Conservation (phyloP, 1,139 yeast genomes). For the Lodderomyces orthopsilosis region DNA sequence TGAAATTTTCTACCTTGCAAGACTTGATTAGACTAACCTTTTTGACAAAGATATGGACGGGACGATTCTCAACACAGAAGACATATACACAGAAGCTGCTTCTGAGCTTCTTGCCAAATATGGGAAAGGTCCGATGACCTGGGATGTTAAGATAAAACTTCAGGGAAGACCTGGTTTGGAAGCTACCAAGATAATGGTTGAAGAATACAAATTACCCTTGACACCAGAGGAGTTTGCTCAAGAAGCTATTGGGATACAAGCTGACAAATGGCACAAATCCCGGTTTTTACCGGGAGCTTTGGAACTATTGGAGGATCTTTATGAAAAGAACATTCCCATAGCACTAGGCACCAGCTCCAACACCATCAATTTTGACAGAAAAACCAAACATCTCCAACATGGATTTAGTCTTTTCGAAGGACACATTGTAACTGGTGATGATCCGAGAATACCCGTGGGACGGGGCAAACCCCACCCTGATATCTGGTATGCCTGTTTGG, state of each 20-base stretch:
- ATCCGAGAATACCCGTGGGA: constrained; percentile 73
- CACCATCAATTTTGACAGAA: constrained; percentile 53
- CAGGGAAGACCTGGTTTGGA: constrained; percentile 90
- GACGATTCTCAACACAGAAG: constrained; percentile 84
- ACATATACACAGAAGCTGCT: constrained; percentile 76
- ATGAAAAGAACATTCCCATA: constrained; percentile 57
- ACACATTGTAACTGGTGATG: constrained; percentile 85
- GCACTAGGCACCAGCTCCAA: constrained; percentile 93
- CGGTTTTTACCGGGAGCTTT: constrained; percentile 81
- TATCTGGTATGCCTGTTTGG: constrained; percentile 82
- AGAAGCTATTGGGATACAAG: constrained; percentile 54
- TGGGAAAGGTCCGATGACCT: constrained; percentile 76
- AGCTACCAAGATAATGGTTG: constrained; percentile 58
- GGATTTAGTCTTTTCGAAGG: constrained; percentile 63
- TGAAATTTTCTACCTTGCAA: not conserved
- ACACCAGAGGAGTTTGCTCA: constrained; percentile 60
- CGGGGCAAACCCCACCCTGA: constrained; percentile 93
- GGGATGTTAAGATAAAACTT: constrained; percentile 82
- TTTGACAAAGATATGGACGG: constrained; percentile 83
- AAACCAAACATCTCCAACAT: constrained; percentile 64
- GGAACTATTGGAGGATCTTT: constrained; percentile 57
- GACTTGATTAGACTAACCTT: constrained; percentile 12
- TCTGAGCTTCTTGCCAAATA: constrained; percentile 61
- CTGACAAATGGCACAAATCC: constrained; percentile 58
- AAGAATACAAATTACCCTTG: constrained; percentile 64